A percentile compares a stretch with the other conserved stretches of the same genome.
These are phyloP conservation scores for Huntiella omanensis DNA, from an alignment of 2,329 filamentous ascomycete species.

Conservation along the genomic window DNA sequence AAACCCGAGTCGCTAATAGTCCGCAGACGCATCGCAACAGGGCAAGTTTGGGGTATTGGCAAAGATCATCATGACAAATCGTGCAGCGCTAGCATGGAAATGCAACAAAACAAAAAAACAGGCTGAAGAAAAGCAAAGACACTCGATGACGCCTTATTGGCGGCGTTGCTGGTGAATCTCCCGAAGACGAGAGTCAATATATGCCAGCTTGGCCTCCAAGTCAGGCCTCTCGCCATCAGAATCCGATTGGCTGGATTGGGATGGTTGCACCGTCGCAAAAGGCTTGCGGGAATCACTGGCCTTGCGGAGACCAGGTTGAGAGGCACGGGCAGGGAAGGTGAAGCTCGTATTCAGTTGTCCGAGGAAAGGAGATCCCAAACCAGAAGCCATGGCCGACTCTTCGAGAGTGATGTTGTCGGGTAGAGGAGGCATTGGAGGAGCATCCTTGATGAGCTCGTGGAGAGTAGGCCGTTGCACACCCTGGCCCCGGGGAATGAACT, in stretches of 20 bases:
- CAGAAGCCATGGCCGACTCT: constrained; percentile 17
- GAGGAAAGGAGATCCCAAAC: constrained; percentile 40
- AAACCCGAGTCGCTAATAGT: background rate
- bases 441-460: constrained; percentile 21
- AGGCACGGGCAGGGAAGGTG: constrained; percentile 41
- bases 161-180: constrained; percentile 29
- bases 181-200: constrained; percentile 38
- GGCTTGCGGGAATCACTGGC: constrained; percentile 24
- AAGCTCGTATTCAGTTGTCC: constrained; percentile 28
- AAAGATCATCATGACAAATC: background rate
- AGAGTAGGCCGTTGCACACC: constrained; percentile 25
- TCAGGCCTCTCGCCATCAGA: constrained; percentile 23
- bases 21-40: background rate
- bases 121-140: background rate
- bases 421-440: constrained; percentile 7
- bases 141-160: constrained; percentile 19
- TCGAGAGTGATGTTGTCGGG: constrained; percentile 1
- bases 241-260: background rate
- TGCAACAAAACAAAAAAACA: constrained; percentile 2
- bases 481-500: constrained; percentile 15
- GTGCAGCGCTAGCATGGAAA: background rate
- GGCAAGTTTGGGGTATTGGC: background rate
- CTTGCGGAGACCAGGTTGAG: constrained; percentile 22
- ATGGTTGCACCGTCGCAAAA: constrained; percentile 30
- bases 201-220: constrained; percentile 33